Evolutionary conservation across 768 basidiomycete genomes (phyloP).

Genomic region (Antrodiella citrinella): DNA sequence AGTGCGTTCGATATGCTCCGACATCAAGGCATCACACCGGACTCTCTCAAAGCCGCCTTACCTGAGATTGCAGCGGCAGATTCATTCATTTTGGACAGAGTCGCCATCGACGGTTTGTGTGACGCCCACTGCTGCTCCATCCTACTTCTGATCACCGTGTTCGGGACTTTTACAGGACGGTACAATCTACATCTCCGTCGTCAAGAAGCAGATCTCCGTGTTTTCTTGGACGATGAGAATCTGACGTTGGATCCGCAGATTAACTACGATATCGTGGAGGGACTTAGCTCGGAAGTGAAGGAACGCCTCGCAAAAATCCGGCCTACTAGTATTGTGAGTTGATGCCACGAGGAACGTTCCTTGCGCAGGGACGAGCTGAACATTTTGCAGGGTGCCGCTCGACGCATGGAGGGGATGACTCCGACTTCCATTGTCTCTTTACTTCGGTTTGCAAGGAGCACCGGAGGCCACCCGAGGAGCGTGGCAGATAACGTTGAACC

Average conservation of each 20-base stretch:
- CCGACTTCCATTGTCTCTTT: conserved; percentile 65
- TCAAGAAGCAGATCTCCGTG: conserved; percentile 67
- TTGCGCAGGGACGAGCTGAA: too few species aligned
- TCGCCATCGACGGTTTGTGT: conserved; percentile 62
- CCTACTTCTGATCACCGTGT: neutral
- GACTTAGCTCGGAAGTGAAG: conserved; percentile 69
- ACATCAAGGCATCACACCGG: conserved; percentile 42
- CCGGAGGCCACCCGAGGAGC: too few species aligned
- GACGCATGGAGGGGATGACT: conserved; percentile 91
- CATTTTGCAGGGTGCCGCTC: conserved; percentile 80
- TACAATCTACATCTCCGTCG: conserved; percentile 59
- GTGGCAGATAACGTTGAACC: too few species aligned
- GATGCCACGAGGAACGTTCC: neutral
- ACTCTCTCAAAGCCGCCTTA: conserved; percentile 32
- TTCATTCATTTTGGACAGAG: conserved; percentile 44
- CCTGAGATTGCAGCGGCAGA: conserved; percentile 46
- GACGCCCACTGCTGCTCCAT: neutral
- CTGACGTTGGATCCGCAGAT: conserved; percentile 60
- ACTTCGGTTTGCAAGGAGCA: conserved; percentile 51
- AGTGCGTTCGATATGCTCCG: conserved; percentile 75
- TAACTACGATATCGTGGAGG: conserved; percentile 58
- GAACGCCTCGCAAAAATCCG: conserved; percentile 52
- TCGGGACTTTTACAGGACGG: conserved; percentile 31
- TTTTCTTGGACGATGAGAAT: conserved; percentile 71
- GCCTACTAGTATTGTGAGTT: conserved; percentile 61